These are phyloP conservation scores for Pterocarpus santalinus DNA, from an alignment of 306 rosid species.

Conservation along the genomic window DNA sequence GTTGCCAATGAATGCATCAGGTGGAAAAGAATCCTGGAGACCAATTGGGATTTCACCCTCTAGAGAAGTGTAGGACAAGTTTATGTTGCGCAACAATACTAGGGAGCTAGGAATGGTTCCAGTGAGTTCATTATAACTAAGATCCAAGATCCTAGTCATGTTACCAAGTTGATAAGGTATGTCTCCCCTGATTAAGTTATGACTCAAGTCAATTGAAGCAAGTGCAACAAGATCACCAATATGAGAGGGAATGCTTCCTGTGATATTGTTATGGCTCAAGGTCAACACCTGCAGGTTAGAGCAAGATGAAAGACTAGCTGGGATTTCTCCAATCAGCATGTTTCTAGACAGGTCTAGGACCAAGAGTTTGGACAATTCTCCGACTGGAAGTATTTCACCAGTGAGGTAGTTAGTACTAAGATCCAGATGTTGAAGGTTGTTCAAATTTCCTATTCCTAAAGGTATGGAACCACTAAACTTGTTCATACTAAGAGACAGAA, in stretches of 20 bases:
- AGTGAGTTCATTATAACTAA: conserved; percentile 28
- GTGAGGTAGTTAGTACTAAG: conserved; percentile 6
- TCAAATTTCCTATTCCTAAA: conserved; percentile 5
- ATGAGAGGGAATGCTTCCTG: conserved; percentile 8
- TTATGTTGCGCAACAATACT: not conserved
- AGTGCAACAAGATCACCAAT: conserved; percentile 9
- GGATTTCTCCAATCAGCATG: conserved; percentile 29
- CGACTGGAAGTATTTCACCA: not conserved
- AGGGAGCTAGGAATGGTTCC: conserved; percentile 28
- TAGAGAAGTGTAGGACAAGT: conserved; percentile 31
- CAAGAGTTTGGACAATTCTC: conserved; percentile 7
- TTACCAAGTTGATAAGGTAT: conserved; percentile 35
- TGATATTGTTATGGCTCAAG: conserved; percentile 16
- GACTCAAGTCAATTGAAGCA: conserved; percentile 25
- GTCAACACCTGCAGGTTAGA: not conserved
- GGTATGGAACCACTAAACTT: conserved; percentile 17
- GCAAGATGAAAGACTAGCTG: not conserved
- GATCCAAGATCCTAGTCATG: conserved; percentile 1
- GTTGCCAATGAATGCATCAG: conserved; percentile 20
- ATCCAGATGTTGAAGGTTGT: not conserved
- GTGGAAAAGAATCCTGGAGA: not conserved
- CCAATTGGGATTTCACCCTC: not conserved
- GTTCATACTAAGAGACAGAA: not conserved
- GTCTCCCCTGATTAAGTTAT: conserved; percentile 30
- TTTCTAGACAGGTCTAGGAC: conserved; percentile 30